A percentile compares a stretch with the other conserved stretches of the same genome.
Evolutionary conservation across 805 yeast species (phyloP).

Genomic region (Wickerhamomyces alni): DNA sequence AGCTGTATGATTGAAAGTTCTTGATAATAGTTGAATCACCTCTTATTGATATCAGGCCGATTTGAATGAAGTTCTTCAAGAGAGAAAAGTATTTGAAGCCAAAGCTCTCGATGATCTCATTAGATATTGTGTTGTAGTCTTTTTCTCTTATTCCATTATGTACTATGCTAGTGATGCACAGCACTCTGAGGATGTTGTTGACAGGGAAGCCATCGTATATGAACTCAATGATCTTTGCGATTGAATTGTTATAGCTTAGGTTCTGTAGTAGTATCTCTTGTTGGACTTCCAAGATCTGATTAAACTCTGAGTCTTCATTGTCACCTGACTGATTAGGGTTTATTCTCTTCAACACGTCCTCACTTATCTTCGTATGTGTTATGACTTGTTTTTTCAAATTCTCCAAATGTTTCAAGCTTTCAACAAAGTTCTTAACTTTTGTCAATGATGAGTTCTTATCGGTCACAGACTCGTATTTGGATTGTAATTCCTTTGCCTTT

Average conservation of each 20-base stretch:
- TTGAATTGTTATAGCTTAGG: conserved; percentile 31
- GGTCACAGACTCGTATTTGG: conserved; percentile 46
- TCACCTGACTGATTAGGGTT: conserved; percentile 1
- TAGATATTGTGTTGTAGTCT: conserved; percentile 51
- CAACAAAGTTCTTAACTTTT: conserved; percentile 68
- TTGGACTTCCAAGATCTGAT: conserved; percentile 50
- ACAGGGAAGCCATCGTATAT: conserved; percentile 39
- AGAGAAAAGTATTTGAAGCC: conserved; percentile 51
- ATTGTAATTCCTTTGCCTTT: conserved; percentile 65
- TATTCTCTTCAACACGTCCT: conserved; percentile 46
- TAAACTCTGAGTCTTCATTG: conserved; percentile 25
- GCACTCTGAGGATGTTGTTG: conserved; percentile 42
- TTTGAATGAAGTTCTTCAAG: conserved; percentile 42
- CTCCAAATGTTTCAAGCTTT: conserved; percentile 61
- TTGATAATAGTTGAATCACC: conserved; percentile 29
- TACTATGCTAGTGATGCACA: conserved; percentile 54
- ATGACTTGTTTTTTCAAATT: conserved; percentile 60
- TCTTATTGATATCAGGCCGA: conserved; percentile 34
- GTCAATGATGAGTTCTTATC: neutral
- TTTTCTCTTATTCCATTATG: conserved; percentile 64
- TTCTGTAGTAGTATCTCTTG: conserved; percentile 62
- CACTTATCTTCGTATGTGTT: conserved; percentile 72
- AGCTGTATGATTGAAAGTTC: conserved; percentile 27
- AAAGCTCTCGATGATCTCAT: conserved; percentile 52
- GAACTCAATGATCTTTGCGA: conserved; percentile 40